Evolutionary conservation across 1,139 yeast genomes (phyloP), one percentile per base, ranked within the genome.

Genomic region (Candida frijolesensis): DNA sequence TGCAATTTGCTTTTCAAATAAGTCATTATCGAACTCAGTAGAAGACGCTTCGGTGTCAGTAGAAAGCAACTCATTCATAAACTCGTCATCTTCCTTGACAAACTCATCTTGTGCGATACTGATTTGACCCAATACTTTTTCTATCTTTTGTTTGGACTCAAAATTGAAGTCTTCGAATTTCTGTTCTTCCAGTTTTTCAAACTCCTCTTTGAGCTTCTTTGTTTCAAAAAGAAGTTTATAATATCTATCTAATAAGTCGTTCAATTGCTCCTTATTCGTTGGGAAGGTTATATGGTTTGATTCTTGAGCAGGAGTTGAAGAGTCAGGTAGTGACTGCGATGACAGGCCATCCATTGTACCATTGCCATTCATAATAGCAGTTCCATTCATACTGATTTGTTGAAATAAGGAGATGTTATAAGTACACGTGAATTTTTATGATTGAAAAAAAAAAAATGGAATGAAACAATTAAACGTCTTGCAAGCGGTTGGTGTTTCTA

Each of bases 1-100:
- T 29, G 84, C 73, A 27, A 94, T 68, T 66, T 92, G 98, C 48
- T 82, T 78, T 50, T 80, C 76, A 52, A 92, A 72, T 47, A 85
- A 66, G 4, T 70, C 74, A 18, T 73, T 58, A 64, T 90, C 89
- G 27, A 78, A 51, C 51, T 49, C 10, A 51, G 42, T 45, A 5
- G 33, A 29, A 11, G 47, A 44, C n/a, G 50, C 45, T 16, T 57
- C 53, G 8, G 46, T 49, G 22, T 59, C 55, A 10, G 46, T 47
- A 2, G 44, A 29, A 29, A 51, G 37, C 25, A 66, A 48, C 7
- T 61, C 64, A 8, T 57, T 51, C 43, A 56, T 60, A 43, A 74
- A 63, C 8, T 57, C 56, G n/a, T 59, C 54, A 40, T 68, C 67
- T 39, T 70, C 71, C 5, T 54, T 45, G 37, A 52, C 48, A 53